Evolutionary conservation across 345 rosid genomes (phyloP), one percentile per base, ranked within the genome.

Genomic region (Brassica napus): DNA sequence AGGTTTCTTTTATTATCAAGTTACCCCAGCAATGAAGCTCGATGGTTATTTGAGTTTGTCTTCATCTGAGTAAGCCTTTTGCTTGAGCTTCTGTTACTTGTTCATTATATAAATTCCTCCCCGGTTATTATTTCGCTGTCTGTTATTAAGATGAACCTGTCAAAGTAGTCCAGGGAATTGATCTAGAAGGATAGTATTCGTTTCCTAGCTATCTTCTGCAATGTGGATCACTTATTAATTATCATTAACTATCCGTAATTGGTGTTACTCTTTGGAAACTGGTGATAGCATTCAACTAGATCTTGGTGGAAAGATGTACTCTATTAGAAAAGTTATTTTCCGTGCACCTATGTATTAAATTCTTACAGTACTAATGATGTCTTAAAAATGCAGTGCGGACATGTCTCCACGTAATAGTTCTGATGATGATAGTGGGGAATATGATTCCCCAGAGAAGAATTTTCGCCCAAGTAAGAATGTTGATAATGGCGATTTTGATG

Each of bases 1-100:
- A 47, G 97, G 98, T 55, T 93, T 95, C 89, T 93, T 91, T 83
- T 89, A 88, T 81, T 85, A 86, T 80, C 94, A 84, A 86, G 89
- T 88, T 77, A 90, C 87, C 16, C 91, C 97, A 18, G 75, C 87
- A 64, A 78, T 85, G 88, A 87, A 61, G 78, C 79, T 82, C 23
- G 94, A 89, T 60, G 94, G 80, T 52, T 76, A 74, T 54, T 69
- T 75, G 74, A 75, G 82, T 54, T 83, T 78, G 81, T 84, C 89
- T 70, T 81, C 85, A 15, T 79, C 86, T 58, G 88, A 83, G 99
- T 96, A 92, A 86, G 98, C 79, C 15, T 34, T 74, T 52, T 69
- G 47, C 76, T 67, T 57, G 57, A 52, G 57, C 18, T 15, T 14
- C 16, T 47, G 54, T 47, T 12, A 47, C 54, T 14, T 47, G 54